Conservation (phyloP, 1,139 yeast species). For the Debaryomyces robertsiae region DNA sequence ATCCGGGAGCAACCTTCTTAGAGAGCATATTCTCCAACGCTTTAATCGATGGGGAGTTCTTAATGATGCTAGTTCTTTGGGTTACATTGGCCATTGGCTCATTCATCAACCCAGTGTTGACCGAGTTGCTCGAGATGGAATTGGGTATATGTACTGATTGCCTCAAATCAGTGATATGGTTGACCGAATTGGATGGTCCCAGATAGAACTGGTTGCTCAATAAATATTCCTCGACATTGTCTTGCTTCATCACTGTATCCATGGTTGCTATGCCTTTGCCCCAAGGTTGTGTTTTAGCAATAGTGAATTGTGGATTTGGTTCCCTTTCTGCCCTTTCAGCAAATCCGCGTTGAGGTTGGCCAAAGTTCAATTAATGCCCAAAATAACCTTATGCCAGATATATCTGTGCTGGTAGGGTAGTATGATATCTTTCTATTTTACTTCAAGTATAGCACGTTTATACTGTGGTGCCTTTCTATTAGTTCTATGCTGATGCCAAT, state of each 20-base stretch:
- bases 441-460: background rate
- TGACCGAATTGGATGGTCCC: slow-evolving; percentile 17
- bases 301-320: no score
- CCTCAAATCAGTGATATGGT: slow-evolving; percentile 50
- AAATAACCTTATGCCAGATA: no score
- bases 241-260: background rate
- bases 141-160: slow-evolving; percentile 52
- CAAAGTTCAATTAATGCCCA: no score
- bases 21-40: slow-evolving; percentile 53
- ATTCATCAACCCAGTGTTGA: slow-evolving; percentile 20
- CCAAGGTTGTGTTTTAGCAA: no score
- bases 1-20: slow-evolving; percentile 20
- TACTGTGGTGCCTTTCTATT: background rate
- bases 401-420: no score
- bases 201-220: slow-evolving; percentile 21
- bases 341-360: no score
- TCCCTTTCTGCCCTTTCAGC: no score
- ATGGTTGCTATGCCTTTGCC: background rate
- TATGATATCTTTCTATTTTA: no score
- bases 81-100: background rate
- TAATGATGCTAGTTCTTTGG: slow-evolving; percentile 41
- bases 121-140: slow-evolving; percentile 37
- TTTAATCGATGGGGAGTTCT: slow-evolving; percentile 55
- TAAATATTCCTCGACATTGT: slow-evolving; percentile 20
- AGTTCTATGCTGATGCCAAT: background rate